Evolutionary conservation across 352 stramenopile species (phyloP).

Genomic region (Elongisporangium senticosum): DNA sequence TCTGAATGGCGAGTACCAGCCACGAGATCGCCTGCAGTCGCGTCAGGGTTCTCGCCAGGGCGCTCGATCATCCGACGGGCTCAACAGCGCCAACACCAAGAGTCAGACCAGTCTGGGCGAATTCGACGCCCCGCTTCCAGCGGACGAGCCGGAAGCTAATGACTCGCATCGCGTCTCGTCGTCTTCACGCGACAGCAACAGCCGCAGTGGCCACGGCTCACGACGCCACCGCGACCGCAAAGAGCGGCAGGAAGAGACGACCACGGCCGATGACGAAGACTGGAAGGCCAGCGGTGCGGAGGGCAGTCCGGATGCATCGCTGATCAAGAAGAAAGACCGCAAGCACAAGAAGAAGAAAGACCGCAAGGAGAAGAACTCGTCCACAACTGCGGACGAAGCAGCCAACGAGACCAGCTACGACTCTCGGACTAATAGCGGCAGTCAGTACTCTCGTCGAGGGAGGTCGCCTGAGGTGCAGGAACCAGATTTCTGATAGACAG

Average conservation of each 20-base stretch:
- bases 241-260: conserved; percentile 27
- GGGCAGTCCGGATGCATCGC: conserved; percentile 9
- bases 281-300: background rate
- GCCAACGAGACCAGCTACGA: conserved; percentile 4
- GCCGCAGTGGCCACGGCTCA: conserved; percentile 16
- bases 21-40: conserved; percentile 69
- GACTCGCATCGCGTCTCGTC: background rate
- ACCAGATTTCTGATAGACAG: conserved; percentile 8
- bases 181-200: background rate
- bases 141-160: conserved; percentile 11
- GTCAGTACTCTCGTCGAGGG: background rate
- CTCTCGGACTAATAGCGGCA: conserved; percentile 2
- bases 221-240: conserved; percentile 22
- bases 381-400: background rate
- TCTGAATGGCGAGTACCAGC: conserved; percentile 47
- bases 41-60: conserved; percentile 64
- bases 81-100: conserved; percentile 8
- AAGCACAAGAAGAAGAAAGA: conserved; percentile 68
- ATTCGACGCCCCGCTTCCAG: conserved; percentile 27
- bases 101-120: conserved; percentile 32
- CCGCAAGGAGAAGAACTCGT: conserved; percentile 21
- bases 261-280: conserved; percentile 12
- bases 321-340: conserved; percentile 31
- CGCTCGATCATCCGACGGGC: conserved; percentile 23
- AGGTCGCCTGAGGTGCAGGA: conserved; percentile 7